phyloP scores from a whole-genome alignment of 2,329 filamentous ascomycete species.

The Arthrinium puccinioides region DNA sequence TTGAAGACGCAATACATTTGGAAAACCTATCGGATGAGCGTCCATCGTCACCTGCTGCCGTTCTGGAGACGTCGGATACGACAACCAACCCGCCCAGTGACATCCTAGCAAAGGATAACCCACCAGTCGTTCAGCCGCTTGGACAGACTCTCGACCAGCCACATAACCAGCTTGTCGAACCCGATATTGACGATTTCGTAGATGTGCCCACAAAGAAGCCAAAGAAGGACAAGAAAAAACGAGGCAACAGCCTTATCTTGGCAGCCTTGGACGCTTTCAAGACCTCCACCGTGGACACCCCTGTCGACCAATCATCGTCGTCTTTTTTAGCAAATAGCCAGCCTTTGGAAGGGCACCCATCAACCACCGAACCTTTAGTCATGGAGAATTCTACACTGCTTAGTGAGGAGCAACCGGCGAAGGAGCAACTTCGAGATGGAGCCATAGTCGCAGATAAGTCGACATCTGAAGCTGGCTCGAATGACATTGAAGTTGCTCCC shows the following conservation, averaged over 20 bases:
- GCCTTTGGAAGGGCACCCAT: slow-evolving; percentile 3
- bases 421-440: slow-evolving; percentile 2
- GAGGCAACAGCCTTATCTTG: no score
- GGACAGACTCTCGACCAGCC: slow-evolving; percentile 1
- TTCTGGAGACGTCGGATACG: background rate
- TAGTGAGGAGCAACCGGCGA: slow-evolving; percentile 3
- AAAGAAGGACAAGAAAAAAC: slow-evolving; percentile 30
- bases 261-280: background rate
- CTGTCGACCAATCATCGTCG: background rate
- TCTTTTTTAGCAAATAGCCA: slow-evolving; percentile 4
- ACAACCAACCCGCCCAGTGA: background rate
- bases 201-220: slow-evolving; percentile 16
- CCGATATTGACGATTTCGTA: slow-evolving; percentile 14
- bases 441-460: slow-evolving; percentile 2
- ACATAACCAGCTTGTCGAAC: slow-evolving; percentile 3
- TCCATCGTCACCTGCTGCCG: background rate
- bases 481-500: slow-evolving; percentile 2
- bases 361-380: slow-evolving; percentile 3
- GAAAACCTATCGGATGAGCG: no score
- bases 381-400: background rate
- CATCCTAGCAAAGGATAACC: background rate
- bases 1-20: no score
- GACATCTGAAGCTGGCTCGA: slow-evolving; percentile 3
- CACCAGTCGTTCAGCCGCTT: background rate
- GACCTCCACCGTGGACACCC: background rate